Conservation (phyloP, 23 red algal genomes). For the Gracilaria gracilis region DNA sequence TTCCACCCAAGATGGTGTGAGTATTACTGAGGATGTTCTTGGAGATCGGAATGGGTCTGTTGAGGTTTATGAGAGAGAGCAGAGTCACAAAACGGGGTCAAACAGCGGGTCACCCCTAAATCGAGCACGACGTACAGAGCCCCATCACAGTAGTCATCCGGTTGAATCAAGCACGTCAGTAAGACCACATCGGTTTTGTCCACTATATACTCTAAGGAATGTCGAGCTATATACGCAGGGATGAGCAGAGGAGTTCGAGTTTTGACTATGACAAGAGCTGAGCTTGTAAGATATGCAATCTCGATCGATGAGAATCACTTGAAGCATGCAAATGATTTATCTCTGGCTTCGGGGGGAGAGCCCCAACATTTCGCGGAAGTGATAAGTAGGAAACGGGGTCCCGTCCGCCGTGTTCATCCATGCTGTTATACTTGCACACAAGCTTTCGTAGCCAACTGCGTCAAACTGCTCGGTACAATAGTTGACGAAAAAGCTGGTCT, state of each 20-base stretch:
- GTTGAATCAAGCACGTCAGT: slow-evolving; percentile 16
- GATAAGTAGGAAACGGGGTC: not conserved
- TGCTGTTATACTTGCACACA: slow-evolving; percentile 73
- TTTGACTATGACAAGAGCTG: slow-evolving; percentile 51
- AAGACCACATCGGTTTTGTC: slow-evolving; percentile 58
- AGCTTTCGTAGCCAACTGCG: slow-evolving; percentile 64
- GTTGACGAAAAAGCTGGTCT: slow-evolving; percentile 3
- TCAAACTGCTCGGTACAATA: slow-evolving; percentile 20
- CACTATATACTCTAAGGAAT: slow-evolving; percentile 55
- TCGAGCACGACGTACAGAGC: not conserved
- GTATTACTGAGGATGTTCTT: slow-evolving; percentile 48
- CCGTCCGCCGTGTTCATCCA: not conserved
- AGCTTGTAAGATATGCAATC: slow-evolving; percentile 67
- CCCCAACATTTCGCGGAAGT: not conserved
- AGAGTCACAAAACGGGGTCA: slow-evolving; percentile 44
- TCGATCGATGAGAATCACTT: slow-evolving; percentile 40
- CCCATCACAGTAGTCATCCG: not conserved
- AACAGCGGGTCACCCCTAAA: slow-evolving; percentile 54
- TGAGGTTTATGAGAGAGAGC: slow-evolving; percentile 52
- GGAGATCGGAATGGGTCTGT: slow-evolving; percentile 57
- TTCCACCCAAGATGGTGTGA: slow-evolving; percentile 59
- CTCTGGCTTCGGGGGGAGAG: not conserved
- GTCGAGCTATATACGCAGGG: slow-evolving; percentile 33
- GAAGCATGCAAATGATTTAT: slow-evolving; percentile 51
- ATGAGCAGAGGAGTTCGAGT: slow-evolving; percentile 64